phyloP scores from a whole-genome alignment of 257 asterid genomes.

The Solanum appendiculatum region DNA sequence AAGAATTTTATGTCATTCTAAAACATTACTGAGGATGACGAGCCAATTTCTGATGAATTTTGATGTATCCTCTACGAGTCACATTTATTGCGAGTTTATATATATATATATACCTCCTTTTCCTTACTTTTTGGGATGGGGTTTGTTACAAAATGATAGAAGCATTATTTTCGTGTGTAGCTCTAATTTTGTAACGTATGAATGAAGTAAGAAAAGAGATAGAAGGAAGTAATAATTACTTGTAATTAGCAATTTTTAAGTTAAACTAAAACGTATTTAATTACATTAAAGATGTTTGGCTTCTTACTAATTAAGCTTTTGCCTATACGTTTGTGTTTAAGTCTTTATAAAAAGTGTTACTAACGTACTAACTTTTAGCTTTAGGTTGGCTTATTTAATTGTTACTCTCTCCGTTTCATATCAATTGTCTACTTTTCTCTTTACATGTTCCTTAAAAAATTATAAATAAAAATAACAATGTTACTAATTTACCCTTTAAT shows the following conservation, averaged over 20 bases:
- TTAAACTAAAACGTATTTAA: background rate
- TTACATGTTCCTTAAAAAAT: background rate
- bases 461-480: no score
- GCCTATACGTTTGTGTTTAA: background rate
- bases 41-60: accelerated
- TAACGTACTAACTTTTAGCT: background rate
- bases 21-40: background rate
- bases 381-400: background rate
- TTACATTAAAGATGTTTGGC: background rate
- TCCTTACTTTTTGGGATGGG: background rate
- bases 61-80: background rate
- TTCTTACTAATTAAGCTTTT: background rate
- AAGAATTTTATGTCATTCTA: background rate
- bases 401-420: background rate
- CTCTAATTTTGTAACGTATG: background rate
- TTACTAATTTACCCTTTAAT: background rate
- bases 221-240: background rate
- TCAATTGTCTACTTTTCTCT: no score
- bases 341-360: background rate
- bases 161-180: background rate
- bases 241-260: background rate
- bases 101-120: background rate
- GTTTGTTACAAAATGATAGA: background rate
- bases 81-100: background rate
- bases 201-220: background rate